Evolutionary conservation across 2,329 filamentous ascomycete species (phyloP), one percentile per base, ranked within the genome.

Genomic region (Diplodia sapinea): DNA sequence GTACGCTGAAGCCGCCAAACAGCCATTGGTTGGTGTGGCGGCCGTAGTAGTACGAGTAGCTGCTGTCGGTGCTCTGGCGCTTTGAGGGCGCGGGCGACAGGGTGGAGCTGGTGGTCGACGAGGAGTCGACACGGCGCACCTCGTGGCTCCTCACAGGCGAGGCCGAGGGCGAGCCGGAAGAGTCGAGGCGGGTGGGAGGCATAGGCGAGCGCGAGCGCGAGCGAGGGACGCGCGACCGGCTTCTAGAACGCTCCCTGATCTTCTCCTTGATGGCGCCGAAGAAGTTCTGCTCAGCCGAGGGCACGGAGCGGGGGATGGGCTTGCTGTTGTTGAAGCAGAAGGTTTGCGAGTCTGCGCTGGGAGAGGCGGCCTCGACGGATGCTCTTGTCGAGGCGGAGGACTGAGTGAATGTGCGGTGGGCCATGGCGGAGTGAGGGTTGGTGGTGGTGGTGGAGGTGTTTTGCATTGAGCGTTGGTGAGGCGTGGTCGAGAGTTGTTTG

Each of bases 1-100:
- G 77, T 11, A 79, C 75, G 17, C 76, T 78, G 68, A 76, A 78
- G 50, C 74, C 76, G 51, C 74, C 74, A 67, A 79, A 79, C 4
- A 79, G 71, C 78, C 78, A 79, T 9, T 75, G 74, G 66, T 79
- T 79, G 29, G 77, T 77, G 69, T 79, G 78, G 8, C 78, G 31
- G 17, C 68, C 50, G 12, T 65, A 66, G 61, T 66, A 68, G 57
- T 47, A 61, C 2, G 31, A 62, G 67, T 78, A 75, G 68, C 76
- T 78, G 56, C 73, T 73, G 57, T 70, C 71, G 4, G 75, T 76
- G 69, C 73, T 74, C 33, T 73, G 69, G 59, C 77, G 70, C 13
- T 71, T 68, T 4, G 71, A 54, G 13, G 68, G 66, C 62, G 71
- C 73, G 4, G 75, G 73, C 65, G 68, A 65, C 33, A 36, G 12